phyloP scores from a whole-genome alignment of 1,284 basidiomycete species.

The Ustilago lituana region DNA sequence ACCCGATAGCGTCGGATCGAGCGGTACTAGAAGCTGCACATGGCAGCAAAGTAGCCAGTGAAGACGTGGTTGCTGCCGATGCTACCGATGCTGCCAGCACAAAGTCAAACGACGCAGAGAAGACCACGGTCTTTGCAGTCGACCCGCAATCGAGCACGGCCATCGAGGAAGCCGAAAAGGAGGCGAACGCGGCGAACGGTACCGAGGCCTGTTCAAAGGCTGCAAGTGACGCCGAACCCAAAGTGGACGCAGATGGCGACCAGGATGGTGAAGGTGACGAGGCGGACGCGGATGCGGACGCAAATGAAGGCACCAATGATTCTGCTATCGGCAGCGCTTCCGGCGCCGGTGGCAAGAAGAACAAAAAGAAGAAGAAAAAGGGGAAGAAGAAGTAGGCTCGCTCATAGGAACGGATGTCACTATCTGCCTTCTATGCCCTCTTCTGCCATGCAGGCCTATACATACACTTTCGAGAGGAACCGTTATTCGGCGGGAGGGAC shows the following conservation, averaged over 20 bases:
- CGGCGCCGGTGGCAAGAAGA: conserved; percentile 79
- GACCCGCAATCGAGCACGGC: neutral
- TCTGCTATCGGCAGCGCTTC: conserved; percentile 82
- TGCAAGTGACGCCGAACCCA: neutral
- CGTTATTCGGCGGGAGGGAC: too few relatives aligned
- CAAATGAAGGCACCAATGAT: conserved; percentile 74
- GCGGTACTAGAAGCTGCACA: too few relatives aligned
- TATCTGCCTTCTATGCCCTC: too few relatives aligned
- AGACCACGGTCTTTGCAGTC: too few relatives aligned
- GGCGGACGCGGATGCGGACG: conserved; percentile 75
- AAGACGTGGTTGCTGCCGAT: too few relatives aligned
- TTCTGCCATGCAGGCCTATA: too few relatives aligned
- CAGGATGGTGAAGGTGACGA: conserved; percentile 73
- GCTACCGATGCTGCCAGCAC: too few relatives aligned
- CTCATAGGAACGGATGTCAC: neutral
- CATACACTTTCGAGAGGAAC: too few relatives aligned
- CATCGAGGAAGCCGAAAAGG: neutral
- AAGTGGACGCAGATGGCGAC: conserved; percentile 5
- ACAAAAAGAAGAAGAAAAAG: conserved; percentile 71
- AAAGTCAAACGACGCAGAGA: too few relatives aligned
- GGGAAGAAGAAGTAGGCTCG: conserved; percentile 36
- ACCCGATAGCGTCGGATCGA: too few relatives aligned
- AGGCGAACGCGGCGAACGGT: neutral
- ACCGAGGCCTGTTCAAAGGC: neutral
- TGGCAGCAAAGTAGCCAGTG: too few relatives aligned